phyloP scores from a whole-genome alignment of 2,329 filamentous ascomycete species.

The Zymoseptoria passerinii region DNA sequence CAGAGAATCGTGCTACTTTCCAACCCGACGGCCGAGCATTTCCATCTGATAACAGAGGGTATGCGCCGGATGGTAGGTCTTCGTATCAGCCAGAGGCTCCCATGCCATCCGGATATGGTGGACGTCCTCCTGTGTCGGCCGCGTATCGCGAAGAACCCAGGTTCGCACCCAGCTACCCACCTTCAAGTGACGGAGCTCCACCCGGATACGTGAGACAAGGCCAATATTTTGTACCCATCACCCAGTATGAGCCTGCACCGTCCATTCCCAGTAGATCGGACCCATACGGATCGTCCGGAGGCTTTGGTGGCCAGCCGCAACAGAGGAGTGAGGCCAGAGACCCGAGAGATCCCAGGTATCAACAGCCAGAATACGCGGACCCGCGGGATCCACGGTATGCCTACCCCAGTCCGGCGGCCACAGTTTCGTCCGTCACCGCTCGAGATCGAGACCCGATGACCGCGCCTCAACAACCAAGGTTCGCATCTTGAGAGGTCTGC shows the following conservation, averaged over 20 bases:
- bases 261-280: slow-evolving; percentile 22
- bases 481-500: slow-evolving; percentile 16
- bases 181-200: slow-evolving; percentile 23
- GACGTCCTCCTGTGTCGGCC: slow-evolving; percentile 20
- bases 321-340: slow-evolving; percentile 16
- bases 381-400: slow-evolving; percentile 22
- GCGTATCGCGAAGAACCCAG: slow-evolving; percentile 24
- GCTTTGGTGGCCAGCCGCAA: slow-evolving; percentile 17
- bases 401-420: slow-evolving; percentile 30
- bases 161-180: slow-evolving; percentile 24
- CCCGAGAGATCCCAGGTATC: slow-evolving; percentile 22
- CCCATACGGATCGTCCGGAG: slow-evolving; percentile 14
- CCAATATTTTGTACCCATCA: slow-evolving; percentile 28
- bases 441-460: slow-evolving; percentile 24
- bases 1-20: slow-evolving; percentile 17
- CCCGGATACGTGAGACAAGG: slow-evolving; percentile 29
- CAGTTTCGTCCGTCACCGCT: slow-evolving; percentile 22
- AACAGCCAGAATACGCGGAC: slow-evolving; percentile 25
- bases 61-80: slow-evolving; percentile 19
- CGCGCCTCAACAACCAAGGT: slow-evolving; percentile 26
- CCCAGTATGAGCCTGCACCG: slow-evolving; percentile 20
- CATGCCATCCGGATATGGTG: slow-evolving; percentile 19
- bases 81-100: slow-evolving; percentile 19
- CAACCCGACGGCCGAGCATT: slow-evolving; percentile 20
- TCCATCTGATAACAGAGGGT: slow-evolving; percentile 17